phyloP scores from a whole-genome alignment of 495 filamentous ascomycete genomes.

The Penicillium odoratum region DNA sequence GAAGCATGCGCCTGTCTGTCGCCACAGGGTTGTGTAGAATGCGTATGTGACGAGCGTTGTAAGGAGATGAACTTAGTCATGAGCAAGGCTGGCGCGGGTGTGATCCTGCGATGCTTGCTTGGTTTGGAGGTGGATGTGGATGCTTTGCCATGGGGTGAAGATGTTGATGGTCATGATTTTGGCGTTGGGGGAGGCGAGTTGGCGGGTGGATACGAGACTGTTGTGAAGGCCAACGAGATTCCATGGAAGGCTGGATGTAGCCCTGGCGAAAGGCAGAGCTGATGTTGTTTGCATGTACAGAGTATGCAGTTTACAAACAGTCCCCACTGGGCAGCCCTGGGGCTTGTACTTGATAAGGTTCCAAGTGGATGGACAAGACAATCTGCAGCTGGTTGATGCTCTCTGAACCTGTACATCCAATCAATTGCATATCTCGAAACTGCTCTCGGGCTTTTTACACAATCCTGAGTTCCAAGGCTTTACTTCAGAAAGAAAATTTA shows the following conservation, averaged over 20 bases:
- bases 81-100: conserved; percentile 84
- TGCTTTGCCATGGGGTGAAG: conserved; percentile 75
- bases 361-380: background rate
- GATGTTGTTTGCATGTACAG: conserved; percentile 3
- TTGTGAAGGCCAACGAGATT: conserved; percentile 70
- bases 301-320: background rate
- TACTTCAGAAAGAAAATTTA: no score
- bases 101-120: conserved; percentile 75
- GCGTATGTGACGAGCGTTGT: conserved; percentile 81
- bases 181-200: conserved; percentile 44
- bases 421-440: background rate
- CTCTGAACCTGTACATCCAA: no score
- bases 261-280: conserved; percentile 17
- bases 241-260: conserved; percentile 43
- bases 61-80: conserved; percentile 88
- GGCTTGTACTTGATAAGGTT: no score
- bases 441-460: no score
- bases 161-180: conserved; percentile 34
- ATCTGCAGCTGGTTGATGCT: background rate
- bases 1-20: conserved; percentile 64
- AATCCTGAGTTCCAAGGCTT: no score
- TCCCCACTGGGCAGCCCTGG: no score
- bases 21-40: conserved; percentile 80
- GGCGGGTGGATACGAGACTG: conserved; percentile 78
- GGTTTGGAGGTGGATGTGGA: conserved; percentile 74